Evolutionary conservation across 2,329 filamentous ascomycete species (phyloP).

Genomic region (Elsinoe australis): DNA sequence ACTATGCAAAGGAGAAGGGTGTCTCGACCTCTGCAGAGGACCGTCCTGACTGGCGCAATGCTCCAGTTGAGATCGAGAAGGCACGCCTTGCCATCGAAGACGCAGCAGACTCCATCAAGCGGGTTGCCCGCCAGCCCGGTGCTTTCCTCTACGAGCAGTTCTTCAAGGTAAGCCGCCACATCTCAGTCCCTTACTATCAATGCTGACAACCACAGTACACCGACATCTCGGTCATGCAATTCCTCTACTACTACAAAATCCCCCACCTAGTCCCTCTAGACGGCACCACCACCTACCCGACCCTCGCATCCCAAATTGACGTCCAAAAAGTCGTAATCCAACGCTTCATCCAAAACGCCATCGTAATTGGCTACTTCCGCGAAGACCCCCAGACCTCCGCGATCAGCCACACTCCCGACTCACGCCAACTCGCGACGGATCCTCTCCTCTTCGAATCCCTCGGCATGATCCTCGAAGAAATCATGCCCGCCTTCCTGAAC

Average conservation of each 20-base stretch:
- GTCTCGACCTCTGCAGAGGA: conserved; percentile 3
- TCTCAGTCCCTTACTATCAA: neutral
- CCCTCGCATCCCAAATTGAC: conserved; percentile 24
- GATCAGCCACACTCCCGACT: conserved; percentile 7
- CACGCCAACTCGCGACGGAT: neutral
- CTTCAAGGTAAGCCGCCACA: neutral
- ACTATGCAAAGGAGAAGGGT: conserved; percentile 13
- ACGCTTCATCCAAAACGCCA: conserved; percentile 35
- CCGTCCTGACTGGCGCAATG: conserved; percentile 9
- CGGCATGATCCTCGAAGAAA: conserved; percentile 15
- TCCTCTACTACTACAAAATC: conserved; percentile 29
- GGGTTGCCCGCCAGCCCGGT: conserved; percentile 9
- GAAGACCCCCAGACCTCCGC: conserved; percentile 27
- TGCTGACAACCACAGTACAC: conserved; percentile 4
- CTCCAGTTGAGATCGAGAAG: conserved; percentile 7
- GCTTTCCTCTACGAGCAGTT: conserved; percentile 15
- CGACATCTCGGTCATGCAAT: conserved; percentile 14
- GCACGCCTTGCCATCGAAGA: conserved; percentile 10
- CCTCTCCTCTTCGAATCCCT: conserved; percentile 14
- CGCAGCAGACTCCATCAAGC: conserved; percentile 9
- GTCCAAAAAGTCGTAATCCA: conserved; percentile 26
- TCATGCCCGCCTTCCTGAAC: conserved; percentile 16
- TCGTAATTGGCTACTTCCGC: conserved; percentile 35
- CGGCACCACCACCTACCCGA: conserved; percentile 24
- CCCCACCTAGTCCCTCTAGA: conserved; percentile 26